Percentiles rank a stretch among this genome's conserved stretches.
Conservation (phyloP, 2,329 filamentous ascomycete species). For the Pyricularia pennisetigena region DNA sequence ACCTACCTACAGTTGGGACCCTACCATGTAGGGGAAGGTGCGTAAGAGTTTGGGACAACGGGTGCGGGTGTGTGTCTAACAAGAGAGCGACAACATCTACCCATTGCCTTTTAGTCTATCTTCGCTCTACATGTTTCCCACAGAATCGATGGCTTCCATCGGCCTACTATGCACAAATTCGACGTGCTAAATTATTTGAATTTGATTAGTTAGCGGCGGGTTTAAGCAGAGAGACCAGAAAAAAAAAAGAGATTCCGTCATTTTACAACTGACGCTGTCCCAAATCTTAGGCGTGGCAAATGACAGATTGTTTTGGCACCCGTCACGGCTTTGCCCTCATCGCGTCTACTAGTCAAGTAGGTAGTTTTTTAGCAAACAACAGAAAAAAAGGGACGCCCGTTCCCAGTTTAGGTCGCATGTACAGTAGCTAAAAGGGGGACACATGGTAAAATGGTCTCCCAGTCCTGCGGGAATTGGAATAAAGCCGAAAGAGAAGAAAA, state of each 20-base stretch:
- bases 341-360: not conserved
- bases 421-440: not conserved
- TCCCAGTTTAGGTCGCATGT: not conserved
- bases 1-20: not conserved
- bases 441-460: too few species aligned
- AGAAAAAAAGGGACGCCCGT: not conserved
- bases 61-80: not conserved
- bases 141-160: not conserved
- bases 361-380: not conserved
- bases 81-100: not conserved
- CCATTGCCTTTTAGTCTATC: not conserved
- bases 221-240: not conserved
- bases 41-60: too few species aligned
- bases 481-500: not conserved
- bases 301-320: not conserved
- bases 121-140: not conserved
- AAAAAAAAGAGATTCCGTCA: not conserved
- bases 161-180: not conserved
- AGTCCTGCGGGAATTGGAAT: not conserved
- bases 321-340: not conserved
- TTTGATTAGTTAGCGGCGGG: not conserved
- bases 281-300: not conserved
- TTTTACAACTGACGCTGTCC: not conserved
- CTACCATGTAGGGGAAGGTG: not conserved
- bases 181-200: not conserved